Evolutionary conservation across 805 yeast genomes (phyloP), one percentile per base, ranked within the genome.

Genomic region (Blastobotrys americana): DNA sequence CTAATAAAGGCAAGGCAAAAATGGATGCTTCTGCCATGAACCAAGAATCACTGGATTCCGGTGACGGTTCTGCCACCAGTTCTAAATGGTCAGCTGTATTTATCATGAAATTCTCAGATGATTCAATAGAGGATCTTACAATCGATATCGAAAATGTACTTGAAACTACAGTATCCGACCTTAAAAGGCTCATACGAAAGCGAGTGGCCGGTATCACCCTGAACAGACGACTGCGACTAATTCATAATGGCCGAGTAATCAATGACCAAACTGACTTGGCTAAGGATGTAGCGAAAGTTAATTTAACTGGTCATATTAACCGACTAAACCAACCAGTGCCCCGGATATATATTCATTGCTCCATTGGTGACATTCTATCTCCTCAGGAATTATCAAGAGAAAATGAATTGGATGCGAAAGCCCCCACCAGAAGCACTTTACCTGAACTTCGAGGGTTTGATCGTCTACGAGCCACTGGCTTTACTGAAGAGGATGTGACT

Each of bases 391-490:
- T 85, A 22, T 69, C 66, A 1, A 67, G 74, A 37, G 95, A 84
- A 53, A 77, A 72, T 41, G 74, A 72, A 41, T 53, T 76, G 41
- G 89, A 83, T 55, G 49, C 38, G 20, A 50, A 49, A n/a, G 74
- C 72, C 6, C 83, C 78, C 16, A 68, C 66, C 25, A 65, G 66
- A 39, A 62, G 75, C 2, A 78, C 84, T 0, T 59, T 72, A 1
- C 86, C 85, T 1, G 88, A 86, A 10, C 80, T 82, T 2, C 74
- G 80, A 13, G 96, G 97, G 2, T 86, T 89, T 60, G 96, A 89
- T 61, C 66, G 96, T 35, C 68, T 89, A 42, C 70, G 88, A 15
- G 77, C 79, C 25, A 89, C 88, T 37, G 97, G 97, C 5, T 85
- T 89, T 58, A 73, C 84, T 3, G 84, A 77, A 25, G 82, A 77